phyloP scores from a whole-genome alignment of 23 red algal genomes.

The Porphyridium purpureum region DNA sequence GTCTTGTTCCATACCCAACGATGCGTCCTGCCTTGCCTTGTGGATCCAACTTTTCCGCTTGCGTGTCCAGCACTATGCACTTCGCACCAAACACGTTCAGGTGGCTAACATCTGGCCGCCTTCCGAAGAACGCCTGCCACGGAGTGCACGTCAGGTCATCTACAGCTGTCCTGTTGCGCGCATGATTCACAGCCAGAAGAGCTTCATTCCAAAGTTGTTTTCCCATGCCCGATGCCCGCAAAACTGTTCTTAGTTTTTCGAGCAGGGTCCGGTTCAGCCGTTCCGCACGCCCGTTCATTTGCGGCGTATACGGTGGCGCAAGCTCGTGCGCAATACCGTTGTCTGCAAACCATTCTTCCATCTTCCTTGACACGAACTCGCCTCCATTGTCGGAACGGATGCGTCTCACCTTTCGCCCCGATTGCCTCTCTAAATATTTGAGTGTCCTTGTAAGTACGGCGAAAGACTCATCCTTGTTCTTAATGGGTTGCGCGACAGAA shows the following conservation, averaged over 20 bases:
- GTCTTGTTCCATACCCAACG: conserved; percentile 3
- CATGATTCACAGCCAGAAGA: conserved; percentile 1
- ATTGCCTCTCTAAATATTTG: conserved; percentile 2
- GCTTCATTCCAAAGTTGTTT: conserved; percentile 29
- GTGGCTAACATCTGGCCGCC: conserved; percentile 2
- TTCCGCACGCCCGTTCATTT: conserved; percentile 15
- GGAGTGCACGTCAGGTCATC: conserved; percentile 6
- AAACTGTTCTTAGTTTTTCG: conserved; percentile 2
- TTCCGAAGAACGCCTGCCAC: conserved; percentile 3
- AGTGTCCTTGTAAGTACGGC: background rate
- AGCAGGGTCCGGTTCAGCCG: conserved; percentile 8
- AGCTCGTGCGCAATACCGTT: conserved; percentile 3
- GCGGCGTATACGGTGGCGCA: conserved; percentile 9
- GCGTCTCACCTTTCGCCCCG: conserved; percentile 1
- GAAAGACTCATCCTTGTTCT: conserved; percentile 2
- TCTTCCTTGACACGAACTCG: conserved; percentile 5
- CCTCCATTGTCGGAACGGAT: conserved; percentile 4
- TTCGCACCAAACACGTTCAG: background rate
- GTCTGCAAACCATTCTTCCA: conserved; percentile 2
- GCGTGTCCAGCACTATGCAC: background rate
- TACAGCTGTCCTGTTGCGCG: conserved; percentile 5
- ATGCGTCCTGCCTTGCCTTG: background rate
- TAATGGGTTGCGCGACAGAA: conserved; percentile 4
- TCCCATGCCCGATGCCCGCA: too few relatives aligned
- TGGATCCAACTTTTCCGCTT: background rate